Base-by-base conservation (phyloP, 1,284 basidiomycete genomes). In the Taiwanofungus camphoratus region DNA sequence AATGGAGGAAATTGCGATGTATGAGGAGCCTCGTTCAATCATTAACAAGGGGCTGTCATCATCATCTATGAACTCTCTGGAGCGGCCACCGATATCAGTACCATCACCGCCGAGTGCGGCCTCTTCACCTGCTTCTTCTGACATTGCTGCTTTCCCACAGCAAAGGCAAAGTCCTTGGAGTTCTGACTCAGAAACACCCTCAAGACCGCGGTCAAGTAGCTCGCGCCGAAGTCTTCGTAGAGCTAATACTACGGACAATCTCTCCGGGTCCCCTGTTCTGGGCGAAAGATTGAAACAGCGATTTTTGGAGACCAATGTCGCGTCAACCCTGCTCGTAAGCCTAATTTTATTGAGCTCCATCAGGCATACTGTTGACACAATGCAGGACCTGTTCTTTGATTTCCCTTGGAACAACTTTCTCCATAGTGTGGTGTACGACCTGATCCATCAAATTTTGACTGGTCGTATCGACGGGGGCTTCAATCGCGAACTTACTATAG, bases 331-430 rank as follows among this genome's bases (percentile, higher is more conserved):
- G 46, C 68, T 95, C 53, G 90, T 90, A 48, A 55, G 83, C 69
- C 2, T 3, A 5, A 15, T 13, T 20, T 7, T 38, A 23, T 20
- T 46, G 26, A n/a, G n/a, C n/a, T 36, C 39, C 21, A 15, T 34
- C 41, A n/a, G 23, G 29, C 22, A 21, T 4, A 44, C 9, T 21
- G 39, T 38, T 41, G 22, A 19, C 21, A 9, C 7, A 27, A 32
- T 42, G 4, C 53, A 92, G 87, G 87, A 93, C 55, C 70, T 98
- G 30, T 98, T 99, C 71, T 97, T 98, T 62, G 82, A 90, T 48
- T 96, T 87, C 57, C 92, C 93, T 0, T 93, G 92, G 87, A 98
- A 99, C 69, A 98, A 99, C 61, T 98, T 99, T 62, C 68, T 99
- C 32, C 96, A 99, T 63, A 94, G 92, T 56, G 87, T 95, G 12